A percentile compares a stretch with the other conserved stretches of the same genome.
Evolutionary conservation across 1,284 basidiomycete genomes (phyloP).

Genomic region (Trametes hirsuta): DNA sequence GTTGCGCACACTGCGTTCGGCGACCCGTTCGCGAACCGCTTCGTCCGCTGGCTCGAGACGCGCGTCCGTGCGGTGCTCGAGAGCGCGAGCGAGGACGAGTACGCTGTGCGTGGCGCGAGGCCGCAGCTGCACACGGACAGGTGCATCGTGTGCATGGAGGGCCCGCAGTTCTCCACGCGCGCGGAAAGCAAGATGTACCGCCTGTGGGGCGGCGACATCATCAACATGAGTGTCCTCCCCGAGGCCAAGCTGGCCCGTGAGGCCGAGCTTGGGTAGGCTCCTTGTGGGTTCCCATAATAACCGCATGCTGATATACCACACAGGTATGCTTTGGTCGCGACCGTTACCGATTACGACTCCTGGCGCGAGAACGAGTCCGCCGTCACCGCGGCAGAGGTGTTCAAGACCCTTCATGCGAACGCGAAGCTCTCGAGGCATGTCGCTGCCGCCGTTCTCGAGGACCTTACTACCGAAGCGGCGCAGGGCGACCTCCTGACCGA

Average conservation of each 20-base stretch:
- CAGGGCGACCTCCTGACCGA: slow-evolving; percentile 59
- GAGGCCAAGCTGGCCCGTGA: slow-evolving; percentile 96
- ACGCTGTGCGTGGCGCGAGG: slow-evolving; percentile 50
- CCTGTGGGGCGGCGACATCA: slow-evolving; percentile 90
- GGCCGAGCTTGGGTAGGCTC: slow-evolving; percentile 83
- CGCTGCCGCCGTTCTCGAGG: slow-evolving; percentile 77
- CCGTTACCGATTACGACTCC: slow-evolving; percentile 89
- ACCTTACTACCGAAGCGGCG: slow-evolving; percentile 65
- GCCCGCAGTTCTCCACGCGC: slow-evolving; percentile 91
- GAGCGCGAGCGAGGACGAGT: slow-evolving; percentile 37
- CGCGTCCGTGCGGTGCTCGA: slow-evolving; percentile 69
- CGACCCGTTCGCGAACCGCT: slow-evolving; percentile 79
- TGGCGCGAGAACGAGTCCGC: slow-evolving; percentile 82
- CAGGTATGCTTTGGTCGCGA: slow-evolving; percentile 90
- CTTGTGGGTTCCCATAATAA: background rate
- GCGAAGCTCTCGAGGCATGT: slow-evolving; percentile 82
- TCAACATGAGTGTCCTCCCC: slow-evolving; percentile 96
- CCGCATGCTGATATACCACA: slow-evolving; percentile 5
- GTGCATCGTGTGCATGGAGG: slow-evolving; percentile 97
- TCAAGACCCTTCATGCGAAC: slow-evolving; percentile 87
- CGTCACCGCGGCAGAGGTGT: slow-evolving; percentile 89
- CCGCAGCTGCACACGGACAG: slow-evolving; percentile 78
- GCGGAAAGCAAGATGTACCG: slow-evolving; percentile 97
- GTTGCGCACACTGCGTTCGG: slow-evolving; percentile 96
- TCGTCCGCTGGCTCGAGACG: slow-evolving; percentile 72